Base-by-base conservation (phyloP, 1,139 yeast genomes). In the Yamadazyma sp. region DNA sequence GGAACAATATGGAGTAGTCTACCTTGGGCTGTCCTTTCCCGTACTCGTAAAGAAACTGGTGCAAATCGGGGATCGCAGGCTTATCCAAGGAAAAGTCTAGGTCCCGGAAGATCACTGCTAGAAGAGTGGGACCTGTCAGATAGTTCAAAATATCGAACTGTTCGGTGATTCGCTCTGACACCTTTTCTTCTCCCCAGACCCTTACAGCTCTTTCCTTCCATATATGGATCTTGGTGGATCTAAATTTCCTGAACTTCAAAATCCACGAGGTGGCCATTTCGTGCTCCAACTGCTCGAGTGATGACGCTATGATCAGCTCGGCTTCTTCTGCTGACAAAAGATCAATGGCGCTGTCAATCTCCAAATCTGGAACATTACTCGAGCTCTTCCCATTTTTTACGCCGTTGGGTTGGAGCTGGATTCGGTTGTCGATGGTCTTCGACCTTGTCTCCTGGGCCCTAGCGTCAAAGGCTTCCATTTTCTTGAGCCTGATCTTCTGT, bases 241-340 rank as follows among this genome's bases (percentile, higher is more conserved):
- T 53, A 50, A 63, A 69, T 14, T 51, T 42, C 28, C 49, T 55
- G 47, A 47, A 69, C 42, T 65, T 69, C 34, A 53, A 47, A 22
- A 85, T 73, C 98, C 98, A 91, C 0, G 94, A 78, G 16, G 69
- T 69, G 0, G 92, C 77, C 29, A 86, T 64, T 45, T 84, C 78
- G 37, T 51, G 45, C 32, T 70, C 61, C 16, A 75, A 61, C 6
- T 65, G 38, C 10, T 63, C 60, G 34, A 51, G 56, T 0, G 81
- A 79, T 4, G 53, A 40, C 5, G 55, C 56, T 5, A 77, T 64
- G 17, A 59, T 50, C 5, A 44, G 46, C 11, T 57, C 54, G 0
- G 69, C 69, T 36, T 64, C 63, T 25, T 53, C 53, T 25, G 49
- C 47, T 8, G 57, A 47, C 6, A 48, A 31, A 12, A 38, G 29